phyloP scores from a whole-genome alignment of 2,329 filamentous ascomycete species.

The Nemania diffusa region DNA sequence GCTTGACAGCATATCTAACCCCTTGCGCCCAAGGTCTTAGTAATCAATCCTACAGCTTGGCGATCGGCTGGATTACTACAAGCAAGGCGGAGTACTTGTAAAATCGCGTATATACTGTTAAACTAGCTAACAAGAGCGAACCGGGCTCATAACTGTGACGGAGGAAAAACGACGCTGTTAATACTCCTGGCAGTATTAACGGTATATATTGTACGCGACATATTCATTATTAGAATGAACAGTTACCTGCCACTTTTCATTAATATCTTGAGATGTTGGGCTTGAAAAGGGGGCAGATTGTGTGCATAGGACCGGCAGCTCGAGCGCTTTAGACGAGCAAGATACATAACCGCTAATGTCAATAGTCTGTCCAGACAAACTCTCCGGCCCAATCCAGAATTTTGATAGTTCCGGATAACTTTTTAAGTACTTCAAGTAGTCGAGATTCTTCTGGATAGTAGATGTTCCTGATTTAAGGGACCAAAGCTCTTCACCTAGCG shows the following conservation, averaged over 20 bases:
- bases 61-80: no score
- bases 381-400: conserved; percentile 52
- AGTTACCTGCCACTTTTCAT: conserved; percentile 51
- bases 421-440: conserved; percentile 52
- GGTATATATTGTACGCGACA: no score
- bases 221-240: conserved; percentile 54
- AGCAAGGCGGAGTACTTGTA: no score
- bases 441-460: conserved; percentile 49
- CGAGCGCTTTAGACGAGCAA: conserved; percentile 24
- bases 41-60: no score
- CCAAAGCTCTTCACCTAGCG: conserved; percentile 56
- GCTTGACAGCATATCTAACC: conserved; percentile 58
- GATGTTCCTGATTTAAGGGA: conserved; percentile 42
- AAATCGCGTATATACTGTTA: no score
- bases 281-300: conserved; percentile 57
- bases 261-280: conserved; percentile 47
- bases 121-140: no score
- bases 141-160: no score
- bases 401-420: conserved; percentile 40
- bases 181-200: no score
- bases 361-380: conserved; percentile 43
- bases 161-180: no score
- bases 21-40: no score
- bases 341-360: conserved; percentile 44
- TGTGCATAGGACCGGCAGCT: conserved; percentile 55